Percentiles rank a stretch among this genome's conserved stretches.
Evolutionary conservation across 495 filamentous ascomycete genomes (phyloP).

Genomic region (Penicillium chermesinum): DNA sequence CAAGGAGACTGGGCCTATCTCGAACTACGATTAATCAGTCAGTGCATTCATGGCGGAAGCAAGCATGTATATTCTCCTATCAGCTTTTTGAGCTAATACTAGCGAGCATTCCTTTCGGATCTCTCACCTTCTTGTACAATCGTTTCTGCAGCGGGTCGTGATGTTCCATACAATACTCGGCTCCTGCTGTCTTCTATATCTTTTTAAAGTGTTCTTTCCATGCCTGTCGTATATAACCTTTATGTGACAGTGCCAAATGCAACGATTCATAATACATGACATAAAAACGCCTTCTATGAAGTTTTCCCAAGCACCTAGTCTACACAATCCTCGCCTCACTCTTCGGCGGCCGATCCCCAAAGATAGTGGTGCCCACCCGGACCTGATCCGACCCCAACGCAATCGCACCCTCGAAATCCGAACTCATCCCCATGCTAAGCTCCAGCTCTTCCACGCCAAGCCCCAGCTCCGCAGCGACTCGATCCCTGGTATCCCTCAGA

Average conservation of each 20-base stretch:
- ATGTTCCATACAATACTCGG: conserved; percentile 16
- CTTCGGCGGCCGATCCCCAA: conserved; percentile 74
- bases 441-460: conserved; percentile 46
- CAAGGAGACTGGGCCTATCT: conserved; percentile 2
- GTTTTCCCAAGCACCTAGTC: neutral
- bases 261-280: conserved; percentile 16
- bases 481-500: conserved; percentile 66
- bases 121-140: conserved; percentile 18
- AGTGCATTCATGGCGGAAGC: conserved; percentile 8
- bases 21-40: conserved; percentile 8
- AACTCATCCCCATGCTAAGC: conserved; percentile 83
- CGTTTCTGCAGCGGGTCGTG: neutral
- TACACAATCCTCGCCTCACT: conserved; percentile 53
- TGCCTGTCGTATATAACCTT: neutral
- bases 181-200: neutral
- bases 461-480: conserved; percentile 47
- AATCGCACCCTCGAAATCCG: conserved; percentile 91
- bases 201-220: neutral
- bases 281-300: neutral
- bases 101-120: conserved; percentile 14
- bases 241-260: conserved; percentile 3
- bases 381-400: conserved; percentile 80
- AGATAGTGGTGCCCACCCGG: conserved; percentile 92
- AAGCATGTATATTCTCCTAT: conserved; percentile 23
- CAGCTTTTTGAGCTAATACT: conserved; percentile 18